A percentile compares a stretch with the other conserved stretches of the same genome.
Evolutionary conservation across 345 rosid genomes (phyloP).

Genomic region (Syzygium aqueum): DNA sequence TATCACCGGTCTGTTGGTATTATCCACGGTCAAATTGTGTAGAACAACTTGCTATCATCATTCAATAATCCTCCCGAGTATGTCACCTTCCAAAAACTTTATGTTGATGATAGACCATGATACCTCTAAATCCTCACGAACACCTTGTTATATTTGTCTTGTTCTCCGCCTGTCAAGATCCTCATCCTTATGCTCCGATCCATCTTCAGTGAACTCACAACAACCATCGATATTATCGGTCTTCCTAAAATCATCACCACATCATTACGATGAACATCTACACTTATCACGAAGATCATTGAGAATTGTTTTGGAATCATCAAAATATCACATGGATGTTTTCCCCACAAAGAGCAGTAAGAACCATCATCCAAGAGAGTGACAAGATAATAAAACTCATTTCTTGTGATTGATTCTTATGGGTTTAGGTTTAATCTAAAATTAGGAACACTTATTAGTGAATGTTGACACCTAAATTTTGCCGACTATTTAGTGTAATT

Average conservation of each 20-base stretch:
- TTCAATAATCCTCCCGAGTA: neutral
- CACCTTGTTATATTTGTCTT: neutral
- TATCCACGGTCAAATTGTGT: neutral
- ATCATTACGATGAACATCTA: neutral
- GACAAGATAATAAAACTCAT: neutral
- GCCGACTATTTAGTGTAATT: no score
- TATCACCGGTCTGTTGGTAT: no score
- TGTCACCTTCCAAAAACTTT: neutral
- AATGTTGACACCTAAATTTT: no score
- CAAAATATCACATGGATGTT: no score
- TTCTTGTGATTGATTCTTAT: neutral
- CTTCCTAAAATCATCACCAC: neutral
- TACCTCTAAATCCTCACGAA: neutral
- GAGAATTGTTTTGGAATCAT: neutral
- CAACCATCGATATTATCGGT: no score
- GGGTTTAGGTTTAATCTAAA: neutral
- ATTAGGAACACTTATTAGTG: neutral
- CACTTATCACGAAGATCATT: neutral
- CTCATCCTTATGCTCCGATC: neutral
- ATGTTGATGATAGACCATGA: neutral
- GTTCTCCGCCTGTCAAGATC: neutral
- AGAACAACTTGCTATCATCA: neutral
- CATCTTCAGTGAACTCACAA: neutral
- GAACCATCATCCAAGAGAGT: neutral
- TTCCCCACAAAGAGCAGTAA: neutral